Evolutionary conservation across 2,329 filamentous ascomycete species (phyloP), one percentile per base, ranked within the genome.

Genomic region (Cladosporium velox): DNA sequence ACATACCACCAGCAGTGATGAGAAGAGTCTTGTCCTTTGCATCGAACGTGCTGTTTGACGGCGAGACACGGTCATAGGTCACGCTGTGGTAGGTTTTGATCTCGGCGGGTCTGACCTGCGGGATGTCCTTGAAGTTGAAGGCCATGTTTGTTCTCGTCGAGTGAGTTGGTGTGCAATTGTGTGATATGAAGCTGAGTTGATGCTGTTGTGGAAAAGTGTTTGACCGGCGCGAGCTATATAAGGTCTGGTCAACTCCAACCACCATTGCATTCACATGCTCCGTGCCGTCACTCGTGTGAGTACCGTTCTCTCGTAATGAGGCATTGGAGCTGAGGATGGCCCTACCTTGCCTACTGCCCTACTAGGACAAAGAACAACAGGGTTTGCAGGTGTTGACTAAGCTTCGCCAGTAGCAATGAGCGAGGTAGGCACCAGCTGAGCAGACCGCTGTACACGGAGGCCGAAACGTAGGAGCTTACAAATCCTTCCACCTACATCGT

Each of bases 1-100:
- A 21, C 26, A 18, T 57, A 64, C 61, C 61, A 3, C 72, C 71
- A 44, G 70, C 72, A 34, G 71, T 72, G 54, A 75, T 66, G 21
- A 75, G 64, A 14, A 73, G 64, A 7, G 70, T 70, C 67, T 73
- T 74, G 47, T 67, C 71, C 28, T 65, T 61, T 59, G 65, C 70
- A 35, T 72, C 65, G 65, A 72, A 74, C n/a, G 62, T 54, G 44
- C 65, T 66, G 3, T 67, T 67, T 15, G 65, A 58, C 6, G 68
- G 66, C 11, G 70, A 57, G 44, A 73, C 69, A 15, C 71, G 70
- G 26, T 70, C 64, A 63, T 71, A 72, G 38, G 68, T 67, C 30
- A 67, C 41, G n/a, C 62, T 35, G 35, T 72, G 70, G 57, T 72
- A 73, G 15, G 67, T 73, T 60, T 68, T 70, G 32, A 68, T 67